Evolutionary conservation across 2,329 filamentous ascomycete genomes (phyloP).

Genomic region (Colletotrichum coccodes): DNA sequence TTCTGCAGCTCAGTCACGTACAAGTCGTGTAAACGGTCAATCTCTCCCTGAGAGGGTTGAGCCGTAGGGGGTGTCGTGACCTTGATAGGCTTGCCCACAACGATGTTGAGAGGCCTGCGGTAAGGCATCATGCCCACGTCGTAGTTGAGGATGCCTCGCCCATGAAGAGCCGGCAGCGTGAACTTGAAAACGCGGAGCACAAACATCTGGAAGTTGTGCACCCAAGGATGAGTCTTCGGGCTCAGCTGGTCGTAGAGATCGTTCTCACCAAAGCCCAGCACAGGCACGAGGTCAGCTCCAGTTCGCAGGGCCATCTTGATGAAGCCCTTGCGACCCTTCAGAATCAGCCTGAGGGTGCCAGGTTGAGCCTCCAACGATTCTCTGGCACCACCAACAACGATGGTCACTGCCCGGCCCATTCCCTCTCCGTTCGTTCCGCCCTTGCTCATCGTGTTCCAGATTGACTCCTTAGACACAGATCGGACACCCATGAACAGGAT

Average conservation of each 20-base stretch:
- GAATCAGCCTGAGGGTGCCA: slow-evolving; percentile 78
- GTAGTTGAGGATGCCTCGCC: slow-evolving; percentile 95
- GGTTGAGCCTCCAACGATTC: slow-evolving; percentile 93
- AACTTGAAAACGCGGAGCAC: slow-evolving; percentile 91
- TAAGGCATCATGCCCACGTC: slow-evolving; percentile 98
- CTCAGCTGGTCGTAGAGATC: slow-evolving; percentile 93
- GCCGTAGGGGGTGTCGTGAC: slow-evolving; percentile 69
- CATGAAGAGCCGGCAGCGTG: slow-evolving; percentile 90
- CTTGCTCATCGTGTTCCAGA: slow-evolving; percentile 85
- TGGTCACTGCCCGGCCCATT: slow-evolving; percentile 95
- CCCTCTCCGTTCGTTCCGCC: slow-evolving; percentile 83
- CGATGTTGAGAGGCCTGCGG: slow-evolving; percentile 85
- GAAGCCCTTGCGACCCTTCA: slow-evolving; percentile 89
- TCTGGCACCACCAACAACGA: slow-evolving; percentile 91
- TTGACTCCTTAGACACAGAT: slow-evolving; percentile 91
- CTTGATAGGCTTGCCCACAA: slow-evolving; percentile 84
- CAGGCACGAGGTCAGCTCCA: slow-evolving; percentile 93
- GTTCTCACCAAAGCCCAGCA: slow-evolving; percentile 94
- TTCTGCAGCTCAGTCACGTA: slow-evolving; percentile 82
- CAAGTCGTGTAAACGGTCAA: slow-evolving; percentile 81
- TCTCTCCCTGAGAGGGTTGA: slow-evolving; percentile 77
- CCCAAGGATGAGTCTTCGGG: slow-evolving; percentile 78
- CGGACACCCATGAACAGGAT: slow-evolving; percentile 88
- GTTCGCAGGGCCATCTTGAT: slow-evolving; percentile 91
- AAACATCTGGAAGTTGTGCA: slow-evolving; percentile 85